Evolutionary conservation across 1,284 basidiomycete species (phyloP).

Genomic region (Hymenochaete sp.): DNA sequence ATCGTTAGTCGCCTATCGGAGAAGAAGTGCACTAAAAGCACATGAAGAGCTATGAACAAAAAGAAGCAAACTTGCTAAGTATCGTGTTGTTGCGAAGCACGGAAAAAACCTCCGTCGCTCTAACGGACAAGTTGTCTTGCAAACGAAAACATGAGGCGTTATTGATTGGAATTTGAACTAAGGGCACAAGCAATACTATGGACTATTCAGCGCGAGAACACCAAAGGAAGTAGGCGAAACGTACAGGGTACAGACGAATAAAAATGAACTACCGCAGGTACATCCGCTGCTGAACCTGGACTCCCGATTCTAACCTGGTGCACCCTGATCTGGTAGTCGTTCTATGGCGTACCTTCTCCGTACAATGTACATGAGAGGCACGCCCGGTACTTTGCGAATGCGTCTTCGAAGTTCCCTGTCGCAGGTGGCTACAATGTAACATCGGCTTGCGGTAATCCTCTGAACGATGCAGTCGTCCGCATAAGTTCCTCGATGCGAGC

Average conservation of each 20-base stretch:
- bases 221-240: too few relatives aligned
- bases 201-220: too few relatives aligned
- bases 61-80: too few relatives aligned
- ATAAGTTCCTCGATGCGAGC: constrained; percentile 92
- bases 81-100: too few relatives aligned
- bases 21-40: too few relatives aligned
- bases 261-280: not conserved
- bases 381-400: constrained; percentile 89
- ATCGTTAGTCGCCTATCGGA: too few relatives aligned
- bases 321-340: constrained; percentile 84
- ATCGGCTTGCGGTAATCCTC: constrained; percentile 89
- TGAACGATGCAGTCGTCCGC: constrained; percentile 98
- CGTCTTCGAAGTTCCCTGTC: constrained; percentile 90
- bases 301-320: constrained; percentile 34
- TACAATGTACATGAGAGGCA: constrained; percentile 95
- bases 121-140: too few relatives aligned
- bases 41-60: too few relatives aligned
- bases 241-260: not conserved
- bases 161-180: too few relatives aligned
- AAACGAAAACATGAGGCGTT: too few relatives aligned
- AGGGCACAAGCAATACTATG: too few relatives aligned
- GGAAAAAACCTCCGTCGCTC: too few relatives aligned
- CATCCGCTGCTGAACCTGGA: not conserved
- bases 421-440: constrained; percentile 97
- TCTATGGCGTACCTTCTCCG: constrained; percentile 87